A percentile compares a stretch with the other conserved stretches of the same genome.
phyloP scores from a whole-genome alignment of 1,139 yeast genomes.

The Candida buenavistaensis region DNA sequence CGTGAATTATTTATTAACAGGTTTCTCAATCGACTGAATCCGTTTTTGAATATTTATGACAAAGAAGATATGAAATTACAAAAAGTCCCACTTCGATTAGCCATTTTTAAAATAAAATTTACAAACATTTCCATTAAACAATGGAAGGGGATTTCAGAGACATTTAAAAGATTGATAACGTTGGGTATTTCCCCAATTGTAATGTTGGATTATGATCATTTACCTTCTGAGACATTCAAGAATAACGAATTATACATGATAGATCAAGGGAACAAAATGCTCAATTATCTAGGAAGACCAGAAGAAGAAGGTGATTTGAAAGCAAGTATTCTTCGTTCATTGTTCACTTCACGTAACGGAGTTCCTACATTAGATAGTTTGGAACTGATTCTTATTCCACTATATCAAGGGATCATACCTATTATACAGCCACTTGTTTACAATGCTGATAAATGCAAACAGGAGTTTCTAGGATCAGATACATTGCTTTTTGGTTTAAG shows the following conservation, averaged over 20 bases:
- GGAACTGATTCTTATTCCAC: slow-evolving; percentile 39
- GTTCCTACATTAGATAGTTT: slow-evolving; percentile 23
- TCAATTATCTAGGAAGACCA: slow-evolving; percentile 25
- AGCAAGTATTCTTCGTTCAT: slow-evolving; percentile 29
- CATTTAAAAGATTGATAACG: slow-evolving; percentile 47
- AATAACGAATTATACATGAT: slow-evolving; percentile 33
- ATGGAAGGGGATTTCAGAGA: slow-evolving; percentile 48
- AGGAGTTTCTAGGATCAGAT: slow-evolving; percentile 36
- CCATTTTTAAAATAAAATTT: slow-evolving; percentile 50
- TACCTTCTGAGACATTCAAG: slow-evolving; percentile 28
- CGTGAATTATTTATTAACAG: slow-evolving; percentile 41
- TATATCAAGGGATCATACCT: slow-evolving; percentile 54
- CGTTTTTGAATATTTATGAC: slow-evolving; percentile 34
- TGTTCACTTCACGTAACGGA: slow-evolving; percentile 22
- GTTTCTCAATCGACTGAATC: slow-evolving; percentile 36
- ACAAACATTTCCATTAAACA: slow-evolving; percentile 28
- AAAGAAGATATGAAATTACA: slow-evolving; percentile 26
- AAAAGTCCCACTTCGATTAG: slow-evolving; percentile 49
- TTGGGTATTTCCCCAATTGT: slow-evolving; percentile 48
- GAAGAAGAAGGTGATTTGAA: slow-evolving; percentile 27
- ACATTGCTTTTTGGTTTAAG: slow-evolving; percentile 29
- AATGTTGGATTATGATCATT: slow-evolving; percentile 37
- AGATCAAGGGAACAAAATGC: slow-evolving; percentile 33
- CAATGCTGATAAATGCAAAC: slow-evolving; percentile 31
- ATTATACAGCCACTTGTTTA: slow-evolving; percentile 60